phyloP scores from a whole-genome alignment of 352 stramenopile species.

The Blastocystis sp. region DNA sequence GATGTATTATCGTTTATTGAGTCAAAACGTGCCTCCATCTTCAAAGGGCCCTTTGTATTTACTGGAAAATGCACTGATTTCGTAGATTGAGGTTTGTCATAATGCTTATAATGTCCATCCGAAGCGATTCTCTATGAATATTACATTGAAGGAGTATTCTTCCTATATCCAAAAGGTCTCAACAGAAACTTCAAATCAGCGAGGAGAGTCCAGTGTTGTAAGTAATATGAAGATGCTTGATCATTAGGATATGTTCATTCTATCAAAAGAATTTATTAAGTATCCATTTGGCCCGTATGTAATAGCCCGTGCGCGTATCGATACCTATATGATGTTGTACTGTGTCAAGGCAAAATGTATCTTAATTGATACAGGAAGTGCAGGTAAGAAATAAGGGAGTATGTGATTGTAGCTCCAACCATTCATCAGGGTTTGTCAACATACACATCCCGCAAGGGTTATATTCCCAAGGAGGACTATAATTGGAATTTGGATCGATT shows the following conservation, averaged over 20 bases:
- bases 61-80: neutral
- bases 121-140: neutral
- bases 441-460: neutral
- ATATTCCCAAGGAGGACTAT: neutral
- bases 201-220: slow-evolving; percentile 9
- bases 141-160: neutral
- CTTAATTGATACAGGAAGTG: neutral
- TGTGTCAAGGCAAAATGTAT: neutral
- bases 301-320: slow-evolving; percentile 42
- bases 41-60: neutral
- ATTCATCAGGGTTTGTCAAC: slow-evolving; percentile 34
- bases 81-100: slow-evolving; percentile 42
- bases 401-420: neutral
- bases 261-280: neutral
- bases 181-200: neutral
- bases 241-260: slow-evolving; percentile 29
- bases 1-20: slow-evolving; percentile 22
- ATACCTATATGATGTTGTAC: slow-evolving; percentile 55
- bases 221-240: neutral
- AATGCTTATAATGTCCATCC: neutral
- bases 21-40: neutral
- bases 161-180: neutral
- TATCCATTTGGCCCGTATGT: neutral
- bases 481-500: slow-evolving; percentile 31
- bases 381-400: too few species aligned